Base-by-base conservation (phyloP, 495 filamentous ascomycete genomes). In the Aspergillus avenaceus region DNA sequence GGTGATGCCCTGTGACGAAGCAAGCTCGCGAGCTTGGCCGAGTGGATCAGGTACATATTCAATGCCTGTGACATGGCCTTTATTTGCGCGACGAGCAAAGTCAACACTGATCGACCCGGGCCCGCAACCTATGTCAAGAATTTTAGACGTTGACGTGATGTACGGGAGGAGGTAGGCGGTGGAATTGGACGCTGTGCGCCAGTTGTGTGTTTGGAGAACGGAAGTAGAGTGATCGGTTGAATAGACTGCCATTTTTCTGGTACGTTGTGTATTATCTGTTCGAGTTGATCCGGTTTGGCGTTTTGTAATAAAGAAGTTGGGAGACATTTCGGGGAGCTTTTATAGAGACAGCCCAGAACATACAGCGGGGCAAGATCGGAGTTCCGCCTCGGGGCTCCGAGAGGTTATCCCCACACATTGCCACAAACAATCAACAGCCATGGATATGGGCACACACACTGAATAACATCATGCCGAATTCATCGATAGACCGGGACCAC, bases 101-200 rank as follows among this genome's bases (percentile, higher is more conserved):
- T 77, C 79, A 12, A 72, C 59, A 1, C 73, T 84, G 44, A 85
- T 84, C 42, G 70, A 75, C 12, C 80, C 80, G 3, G 79, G 81
- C 5, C 80, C 79, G 60, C 80, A 84, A 37, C 80, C 81, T 12
- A 83, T 67, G 57, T 84, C 81, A 38, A 83, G 76, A 47, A 83
- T 75, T 8, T 61, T 55, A 54, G 70, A 61, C 38, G 60, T 45
- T 1, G 75, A 67, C 18, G 59, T 60, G 31, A 84, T 59, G 44
- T 73, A 64, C 2, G 66, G 70, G 8, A 81, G 54, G 3, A 84
- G 63, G 50, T 77, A 74, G 21, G 68, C 61, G 14, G 74, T 71
- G n/a, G 73, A 76, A 51, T 75, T 77, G 34, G 59, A 47, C 5
- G 69, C 74, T 1, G 77, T 81, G 52, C 80, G 77, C 61, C 67